These are phyloP conservation scores for Juglanconis juglandina DNA, from an alignment of 2,329 filamentous ascomycete genomes.

Conservation along the genomic window DNA sequence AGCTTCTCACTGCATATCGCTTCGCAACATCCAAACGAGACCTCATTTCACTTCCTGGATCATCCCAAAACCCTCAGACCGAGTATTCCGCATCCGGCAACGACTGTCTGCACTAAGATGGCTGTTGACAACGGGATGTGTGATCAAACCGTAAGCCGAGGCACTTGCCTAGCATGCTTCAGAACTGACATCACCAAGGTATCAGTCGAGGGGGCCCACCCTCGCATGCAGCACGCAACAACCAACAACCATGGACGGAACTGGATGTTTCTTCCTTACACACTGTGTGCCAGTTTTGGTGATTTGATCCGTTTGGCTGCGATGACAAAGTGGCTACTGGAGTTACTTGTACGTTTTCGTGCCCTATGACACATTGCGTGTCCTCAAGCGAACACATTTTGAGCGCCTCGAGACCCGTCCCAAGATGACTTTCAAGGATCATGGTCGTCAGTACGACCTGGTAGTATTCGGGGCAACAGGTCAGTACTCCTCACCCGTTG, in stretches of 20 bases:
- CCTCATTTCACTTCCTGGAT: too few relatives aligned
- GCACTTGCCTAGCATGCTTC: not conserved
- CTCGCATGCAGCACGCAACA: too few relatives aligned
- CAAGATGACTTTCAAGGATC: conserved; percentile 46
- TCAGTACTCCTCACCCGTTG: conserved; percentile 22
- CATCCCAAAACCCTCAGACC: not conserved
- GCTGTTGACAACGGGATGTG: not conserved
- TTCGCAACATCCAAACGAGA: too few relatives aligned
- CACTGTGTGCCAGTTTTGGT: not conserved
- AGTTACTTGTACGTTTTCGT: too few relatives aligned
- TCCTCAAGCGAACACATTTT: too few relatives aligned
- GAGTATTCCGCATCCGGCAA: not conserved
- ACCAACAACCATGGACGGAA: not conserved
- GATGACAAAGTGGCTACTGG: too few relatives aligned
- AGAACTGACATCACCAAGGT: conserved; percentile 4
- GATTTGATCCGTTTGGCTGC: too few relatives aligned
- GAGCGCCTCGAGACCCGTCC: not conserved
- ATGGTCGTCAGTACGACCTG: conserved; percentile 54
- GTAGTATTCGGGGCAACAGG: conserved; percentile 58
- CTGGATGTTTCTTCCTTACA: not conserved
- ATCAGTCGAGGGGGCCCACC: not conserved
- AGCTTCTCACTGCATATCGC: too few relatives aligned
- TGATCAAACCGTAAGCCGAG: not conserved
- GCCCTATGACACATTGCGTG: too few relatives aligned
- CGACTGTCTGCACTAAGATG: not conserved